Conservation (phyloP, 768 basidiomycete genomes). For the Boletus rubropictus region DNA sequence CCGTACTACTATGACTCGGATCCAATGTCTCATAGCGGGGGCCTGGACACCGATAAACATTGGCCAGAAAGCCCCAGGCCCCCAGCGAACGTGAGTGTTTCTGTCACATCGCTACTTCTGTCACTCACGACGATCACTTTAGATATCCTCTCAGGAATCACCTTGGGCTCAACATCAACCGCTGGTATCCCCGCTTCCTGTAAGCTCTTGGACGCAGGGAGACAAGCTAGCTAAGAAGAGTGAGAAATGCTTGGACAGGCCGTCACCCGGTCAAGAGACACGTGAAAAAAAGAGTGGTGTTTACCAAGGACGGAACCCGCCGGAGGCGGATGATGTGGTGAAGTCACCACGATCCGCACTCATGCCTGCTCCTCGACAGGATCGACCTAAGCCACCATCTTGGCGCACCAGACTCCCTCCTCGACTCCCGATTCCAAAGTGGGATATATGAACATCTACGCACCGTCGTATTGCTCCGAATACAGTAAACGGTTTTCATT, state of each 20-base stretch:
- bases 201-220: neutral
- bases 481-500: neutral
- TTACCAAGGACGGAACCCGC: neutral
- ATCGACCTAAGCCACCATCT: conserved; percentile 4
- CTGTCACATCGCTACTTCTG: neutral
- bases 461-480: neutral
- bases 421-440: conserved; percentile 29
- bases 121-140: neutral
- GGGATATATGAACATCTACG: conserved; percentile 16
- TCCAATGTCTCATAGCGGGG: neutral
- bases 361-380: neutral
- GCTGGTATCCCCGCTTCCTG: conserved; percentile 3
- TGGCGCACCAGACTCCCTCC: conserved; percentile 28
- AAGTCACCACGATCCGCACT: neutral
- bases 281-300: neutral
- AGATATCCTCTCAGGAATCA: neutral
- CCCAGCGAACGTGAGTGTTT: conserved; percentile 10
- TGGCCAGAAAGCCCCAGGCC: conserved; percentile 18
- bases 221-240: neutral
- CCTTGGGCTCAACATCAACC: conserved; percentile 17
- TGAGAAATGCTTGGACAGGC: conserved; percentile 11
- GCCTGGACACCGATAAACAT: neutral
- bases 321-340: neutral
- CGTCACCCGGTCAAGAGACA: conserved; percentile 5
- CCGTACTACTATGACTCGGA: conserved; percentile 8